Evolutionary conservation across 1,139 yeast genomes (phyloP), one percentile per base, ranked within the genome.

Genomic region (Pichia sp.): DNA sequence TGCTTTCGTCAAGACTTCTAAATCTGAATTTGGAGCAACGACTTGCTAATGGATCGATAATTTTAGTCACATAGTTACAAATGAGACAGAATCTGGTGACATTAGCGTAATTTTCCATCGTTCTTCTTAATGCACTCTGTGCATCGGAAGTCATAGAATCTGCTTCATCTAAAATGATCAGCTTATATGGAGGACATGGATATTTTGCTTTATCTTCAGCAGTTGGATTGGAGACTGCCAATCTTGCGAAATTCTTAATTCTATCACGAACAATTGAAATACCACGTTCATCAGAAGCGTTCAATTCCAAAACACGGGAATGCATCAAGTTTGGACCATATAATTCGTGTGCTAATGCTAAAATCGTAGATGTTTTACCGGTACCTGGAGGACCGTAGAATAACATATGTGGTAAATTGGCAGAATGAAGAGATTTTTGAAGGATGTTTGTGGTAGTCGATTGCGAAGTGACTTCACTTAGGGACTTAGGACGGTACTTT

Each of bases 121-220:
- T 93, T 66, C 99, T 78, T 68, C 99, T 80, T 52, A 93, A 71
- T 0, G 99, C 99, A 41, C 93, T 79, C 65, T 93, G 99, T 0
- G 99, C 99, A 66, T 93, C 99, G 41, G 87, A 81, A n/a, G 99
- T 93, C 99, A 93, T 93, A 18, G 96, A 87, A 65, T 93, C 99
- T 0, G 99, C 99, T 67, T 93, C 99, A 69, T 93, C 98, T 46
- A 91, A 67, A 41, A 89, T 85, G 52, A 83, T 80, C 44, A 65
- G 46, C 63, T 91, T 91, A 67, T 85, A 91, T 7, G 96, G 96
- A 2, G 97, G 97, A 63, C 98, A 93, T 1, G 98, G 97, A 65
- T 89, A 89, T 15, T 81, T 75, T 34, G 71, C 78, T 49, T 77
- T 67, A 58, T 85, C 93, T 35, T 82, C 83, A 15, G 73, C 71